Evolutionary conservation across 1,284 basidiomycete genomes (phyloP), one percentile per base, ranked within the genome.

Genomic region (Rhodofomes roseus): DNA sequence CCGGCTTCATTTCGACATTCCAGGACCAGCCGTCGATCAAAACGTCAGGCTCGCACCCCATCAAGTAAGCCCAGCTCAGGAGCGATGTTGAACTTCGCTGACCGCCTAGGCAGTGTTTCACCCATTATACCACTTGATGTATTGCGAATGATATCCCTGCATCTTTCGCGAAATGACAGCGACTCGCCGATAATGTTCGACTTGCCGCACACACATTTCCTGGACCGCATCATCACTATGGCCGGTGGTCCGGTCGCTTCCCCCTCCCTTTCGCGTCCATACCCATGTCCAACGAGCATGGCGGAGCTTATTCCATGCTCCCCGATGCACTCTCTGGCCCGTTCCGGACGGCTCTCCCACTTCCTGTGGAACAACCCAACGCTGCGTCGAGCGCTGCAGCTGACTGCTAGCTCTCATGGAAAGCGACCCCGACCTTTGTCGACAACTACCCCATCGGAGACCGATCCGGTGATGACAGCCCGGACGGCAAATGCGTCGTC

Each of bases 1-100:
- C 53, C 60, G 63, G 55, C 56, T 62, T 37, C 27, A 53, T 54
- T 44, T 64, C 34, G 4, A 8, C 31, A 31, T 20, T 1, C 8
- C 31, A 34, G 12, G 25, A 51, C 29, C 25, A 64, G 60, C 63
- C 59, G 54, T 62, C 62, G 51, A 62, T 87, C 61, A 93, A 93
- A 70, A 95, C 93, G 0, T 93, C 91, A 1, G 79, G 84, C 52
- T 84, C 89, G 0, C 92, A 95, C 73, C 93, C 93, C 2, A 90
- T 95, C 70, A 92, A 93, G 90, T 93, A 68, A 65, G 82, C 68
- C 27, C 9, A 11, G 11, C 3, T 16, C 48, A 34, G 31, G 16
- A 2, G 11, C 29, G 18, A 5, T 23, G 11, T 31, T 4, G 6
- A 29, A 8, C n/a, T 5, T 52, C 2, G 16, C 34, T 34, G 2